phyloP scores from a whole-genome alignment of 345 rosid genomes.

The Carallia brachiata region DNA sequence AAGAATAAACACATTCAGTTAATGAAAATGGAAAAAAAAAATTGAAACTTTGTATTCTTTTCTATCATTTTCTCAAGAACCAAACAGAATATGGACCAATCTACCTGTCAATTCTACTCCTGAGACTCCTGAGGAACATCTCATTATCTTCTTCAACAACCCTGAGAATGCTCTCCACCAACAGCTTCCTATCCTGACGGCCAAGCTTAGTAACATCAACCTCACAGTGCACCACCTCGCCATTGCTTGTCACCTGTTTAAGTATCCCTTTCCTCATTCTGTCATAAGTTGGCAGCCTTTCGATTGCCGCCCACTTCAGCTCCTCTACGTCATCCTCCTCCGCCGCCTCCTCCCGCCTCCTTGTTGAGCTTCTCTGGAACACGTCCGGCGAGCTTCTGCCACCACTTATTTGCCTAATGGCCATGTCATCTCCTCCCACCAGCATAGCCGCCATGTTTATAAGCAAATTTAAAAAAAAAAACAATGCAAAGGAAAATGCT shows the following conservation, averaged over 20 bases:
- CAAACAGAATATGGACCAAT: background rate
- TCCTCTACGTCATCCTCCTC: conserved; percentile 32
- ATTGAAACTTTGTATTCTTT: no score
- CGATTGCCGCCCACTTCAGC: conserved; percentile 37
- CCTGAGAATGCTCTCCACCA: conserved; percentile 37
- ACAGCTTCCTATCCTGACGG: conserved; percentile 32
- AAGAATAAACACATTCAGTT: no score
- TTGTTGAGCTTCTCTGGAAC: conserved; percentile 30
- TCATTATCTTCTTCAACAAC: conserved; percentile 52
- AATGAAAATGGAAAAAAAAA: no score
- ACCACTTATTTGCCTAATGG: conserved; percentile 20
- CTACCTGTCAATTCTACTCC: conserved; percentile 55
- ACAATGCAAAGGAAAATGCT: no score
- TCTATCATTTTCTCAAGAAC: no score
- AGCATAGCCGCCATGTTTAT: conserved; percentile 26
- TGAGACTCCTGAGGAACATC: conserved; percentile 40
- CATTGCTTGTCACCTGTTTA: conserved; percentile 29
- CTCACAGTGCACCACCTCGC: conserved; percentile 24
- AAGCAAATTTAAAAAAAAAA: no score
- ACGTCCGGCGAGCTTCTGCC: conserved; percentile 34
- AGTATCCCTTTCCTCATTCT: conserved; percentile 33
- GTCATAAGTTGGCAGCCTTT: conserved; percentile 41
- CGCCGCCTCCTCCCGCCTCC: conserved; percentile 3
- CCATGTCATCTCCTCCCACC: conserved; percentile 28
- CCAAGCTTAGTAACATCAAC: conserved; percentile 39